phyloP scores from a whole-genome alignment of 805 yeast species.

The Starmera dryadoides region DNA sequence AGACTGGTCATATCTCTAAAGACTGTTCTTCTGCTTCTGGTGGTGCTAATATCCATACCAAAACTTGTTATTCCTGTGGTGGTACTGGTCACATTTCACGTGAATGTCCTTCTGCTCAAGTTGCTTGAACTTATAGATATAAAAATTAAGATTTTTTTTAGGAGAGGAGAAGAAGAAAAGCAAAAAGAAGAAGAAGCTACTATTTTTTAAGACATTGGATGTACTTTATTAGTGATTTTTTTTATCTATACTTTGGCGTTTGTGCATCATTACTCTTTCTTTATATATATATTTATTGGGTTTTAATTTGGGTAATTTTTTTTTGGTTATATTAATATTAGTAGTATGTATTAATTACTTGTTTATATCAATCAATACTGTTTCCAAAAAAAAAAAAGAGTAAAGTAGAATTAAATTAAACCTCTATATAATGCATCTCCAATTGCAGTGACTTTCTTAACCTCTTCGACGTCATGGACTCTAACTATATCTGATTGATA shows the following conservation, averaged over 20 bases:
- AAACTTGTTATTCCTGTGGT: constrained; percentile 40
- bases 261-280: neutral
- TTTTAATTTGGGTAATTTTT: neutral
- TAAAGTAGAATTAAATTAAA: no score
- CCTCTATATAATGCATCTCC: constrained; percentile 69
- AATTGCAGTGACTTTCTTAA: constrained; percentile 43
- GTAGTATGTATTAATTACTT: no score
- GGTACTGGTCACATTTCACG: constrained; percentile 79
- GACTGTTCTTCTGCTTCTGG: constrained; percentile 62
- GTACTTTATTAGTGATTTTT: neutral
- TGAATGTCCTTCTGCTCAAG: constrained; percentile 42
- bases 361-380: no score
- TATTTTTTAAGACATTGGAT: neutral
- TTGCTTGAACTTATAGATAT: neutral
- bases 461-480: constrained; percentile 75
- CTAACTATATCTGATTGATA: constrained; percentile 75
- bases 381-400: no score
- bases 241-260: neutral
- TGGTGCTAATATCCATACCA: constrained; percentile 30
- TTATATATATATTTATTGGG: neutral
- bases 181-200: no score
- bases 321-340: no score
- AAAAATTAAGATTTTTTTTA: neutral
- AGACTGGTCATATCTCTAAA: constrained; percentile 81
- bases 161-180: neutral